These are phyloP conservation scores for Neopestalotiopsis sp. DNA, from an alignment of 2,329 filamentous ascomycete species.

Conservation along the genomic window DNA sequence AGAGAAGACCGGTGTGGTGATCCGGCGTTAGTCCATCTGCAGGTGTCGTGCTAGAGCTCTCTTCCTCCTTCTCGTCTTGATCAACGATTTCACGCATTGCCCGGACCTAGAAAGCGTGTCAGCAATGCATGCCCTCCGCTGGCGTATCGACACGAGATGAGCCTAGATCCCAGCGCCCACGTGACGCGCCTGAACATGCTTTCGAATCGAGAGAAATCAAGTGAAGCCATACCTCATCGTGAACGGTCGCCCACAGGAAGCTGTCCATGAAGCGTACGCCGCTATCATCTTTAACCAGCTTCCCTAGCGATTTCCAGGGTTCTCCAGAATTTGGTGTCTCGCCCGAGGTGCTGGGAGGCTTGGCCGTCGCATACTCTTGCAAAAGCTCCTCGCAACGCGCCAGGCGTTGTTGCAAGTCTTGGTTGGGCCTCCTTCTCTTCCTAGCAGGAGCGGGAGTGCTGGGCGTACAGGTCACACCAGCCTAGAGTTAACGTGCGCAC, in stretches of 20 bases:
- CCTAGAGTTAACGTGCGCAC: constrained; percentile 41
- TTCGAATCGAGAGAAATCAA: neutral
- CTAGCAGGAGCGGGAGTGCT: constrained; percentile 65
- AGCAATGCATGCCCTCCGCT: neutral
- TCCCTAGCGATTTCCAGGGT: constrained; percentile 53
- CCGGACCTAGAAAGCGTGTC: constrained; percentile 48
- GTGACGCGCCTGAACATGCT: neutral
- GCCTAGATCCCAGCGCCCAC: neutral
- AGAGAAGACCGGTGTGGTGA: constrained; percentile 56
- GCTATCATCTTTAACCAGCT: constrained; percentile 61
- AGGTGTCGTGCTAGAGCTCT: constrained; percentile 41
- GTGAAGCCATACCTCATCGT: constrained; percentile 56
- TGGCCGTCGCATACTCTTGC: constrained; percentile 58
- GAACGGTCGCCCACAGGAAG: constrained; percentile 57
- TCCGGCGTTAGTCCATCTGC: constrained; percentile 55
- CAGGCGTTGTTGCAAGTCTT: constrained; percentile 66
- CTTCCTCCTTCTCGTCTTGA: constrained; percentile 54
- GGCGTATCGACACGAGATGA: neutral
- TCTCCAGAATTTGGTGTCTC: constrained; percentile 38
- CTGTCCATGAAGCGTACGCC: constrained; percentile 62
- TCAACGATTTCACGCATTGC: constrained; percentile 66
- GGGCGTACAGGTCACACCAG: constrained; percentile 64
- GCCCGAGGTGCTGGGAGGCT: constrained; percentile 28
- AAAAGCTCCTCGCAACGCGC: constrained; percentile 64
- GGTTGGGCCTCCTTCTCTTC: constrained; percentile 64